Conservation (phyloP, 345 rosid species). For the Bruguiera sexangula region DNA sequence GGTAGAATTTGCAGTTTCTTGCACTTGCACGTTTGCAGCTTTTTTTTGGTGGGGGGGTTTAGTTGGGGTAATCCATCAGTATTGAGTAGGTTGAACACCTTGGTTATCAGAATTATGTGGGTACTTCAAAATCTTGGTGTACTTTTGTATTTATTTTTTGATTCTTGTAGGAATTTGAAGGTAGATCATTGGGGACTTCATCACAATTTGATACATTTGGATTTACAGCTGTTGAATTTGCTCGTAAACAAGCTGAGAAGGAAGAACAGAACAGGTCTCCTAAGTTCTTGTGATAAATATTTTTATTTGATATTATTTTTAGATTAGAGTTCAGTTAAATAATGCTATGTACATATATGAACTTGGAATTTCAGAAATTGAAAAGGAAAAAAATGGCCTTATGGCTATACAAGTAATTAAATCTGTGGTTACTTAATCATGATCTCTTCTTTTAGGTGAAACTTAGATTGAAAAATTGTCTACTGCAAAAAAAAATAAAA, state of each 20-base stretch:
- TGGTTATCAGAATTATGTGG: not conserved
- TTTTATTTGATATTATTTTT: not conserved
- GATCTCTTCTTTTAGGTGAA: too few relatives aligned
- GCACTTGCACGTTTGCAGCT: too few relatives aligned
- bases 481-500: too few relatives aligned
- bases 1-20: not conserved
- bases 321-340: too few relatives aligned
- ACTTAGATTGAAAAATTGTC: too few relatives aligned
- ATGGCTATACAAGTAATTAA: too few relatives aligned
- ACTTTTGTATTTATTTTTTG: not conserved
- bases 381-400: too few relatives aligned
- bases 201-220: constrained; percentile 97
- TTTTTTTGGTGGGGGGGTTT: too few relatives aligned
- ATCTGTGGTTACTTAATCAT: too few relatives aligned
- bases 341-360: too few relatives aligned
- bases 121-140: not conserved
- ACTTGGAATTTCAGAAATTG: too few relatives aligned
- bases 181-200: constrained; percentile 59
- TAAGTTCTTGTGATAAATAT: constrained; percentile 17
- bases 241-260: constrained; percentile 85
- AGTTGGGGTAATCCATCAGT: not conserved
- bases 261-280: constrained; percentile 77
- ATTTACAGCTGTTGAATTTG: constrained; percentile 80
- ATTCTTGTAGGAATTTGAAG: constrained; percentile 67
- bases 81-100: too few relatives aligned